Percentiles rank a stretch among this genome's conserved stretches.
Conservation (phyloP, 441 rosid genomes). For the Croton setiger region DNA sequence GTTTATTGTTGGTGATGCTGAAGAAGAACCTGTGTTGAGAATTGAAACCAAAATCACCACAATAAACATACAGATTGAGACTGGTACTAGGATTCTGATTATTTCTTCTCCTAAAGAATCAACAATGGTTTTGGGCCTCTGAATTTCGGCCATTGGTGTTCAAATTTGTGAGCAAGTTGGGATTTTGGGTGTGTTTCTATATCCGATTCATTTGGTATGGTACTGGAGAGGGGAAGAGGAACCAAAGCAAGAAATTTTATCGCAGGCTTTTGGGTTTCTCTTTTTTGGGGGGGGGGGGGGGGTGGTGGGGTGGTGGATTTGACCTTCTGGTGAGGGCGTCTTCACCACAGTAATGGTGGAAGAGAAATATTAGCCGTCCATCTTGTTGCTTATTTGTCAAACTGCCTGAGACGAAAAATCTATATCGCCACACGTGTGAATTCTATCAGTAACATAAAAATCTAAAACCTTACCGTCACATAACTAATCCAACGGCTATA, state of each 20-base stretch:
- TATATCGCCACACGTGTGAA: constrained; percentile 2
- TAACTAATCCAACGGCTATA: constrained; percentile 22
- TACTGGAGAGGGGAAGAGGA: neutral
- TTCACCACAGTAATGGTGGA: neutral
- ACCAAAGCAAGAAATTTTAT: neutral
- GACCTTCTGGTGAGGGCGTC: constrained; percentile 6
- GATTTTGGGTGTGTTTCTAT: constrained; percentile 16
- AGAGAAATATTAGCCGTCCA: neutral
- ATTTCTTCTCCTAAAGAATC: constrained; percentile 82
- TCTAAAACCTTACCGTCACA: neutral
- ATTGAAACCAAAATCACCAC: constrained; percentile 74
- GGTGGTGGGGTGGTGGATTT: neutral
- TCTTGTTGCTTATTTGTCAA: neutral
- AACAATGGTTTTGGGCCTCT: constrained; percentile 49
- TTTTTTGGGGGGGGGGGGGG: too few relatives aligned
- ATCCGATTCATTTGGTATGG: neutral
- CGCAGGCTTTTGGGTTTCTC: neutral
- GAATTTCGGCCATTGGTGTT: constrained; percentile 50
- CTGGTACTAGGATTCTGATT: constrained; percentile 74
- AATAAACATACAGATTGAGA: constrained; percentile 81
- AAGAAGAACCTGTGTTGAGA: constrained; percentile 46
- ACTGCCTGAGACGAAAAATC: too few relatives aligned
- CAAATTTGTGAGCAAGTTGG: constrained; percentile 24
- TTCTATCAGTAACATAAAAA: neutral
- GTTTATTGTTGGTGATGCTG: constrained; percentile 41